These are phyloP conservation scores for Desmodesmus armatus DNA, from an alignment of 139 green algal genomes.

Conservation along the genomic window DNA sequence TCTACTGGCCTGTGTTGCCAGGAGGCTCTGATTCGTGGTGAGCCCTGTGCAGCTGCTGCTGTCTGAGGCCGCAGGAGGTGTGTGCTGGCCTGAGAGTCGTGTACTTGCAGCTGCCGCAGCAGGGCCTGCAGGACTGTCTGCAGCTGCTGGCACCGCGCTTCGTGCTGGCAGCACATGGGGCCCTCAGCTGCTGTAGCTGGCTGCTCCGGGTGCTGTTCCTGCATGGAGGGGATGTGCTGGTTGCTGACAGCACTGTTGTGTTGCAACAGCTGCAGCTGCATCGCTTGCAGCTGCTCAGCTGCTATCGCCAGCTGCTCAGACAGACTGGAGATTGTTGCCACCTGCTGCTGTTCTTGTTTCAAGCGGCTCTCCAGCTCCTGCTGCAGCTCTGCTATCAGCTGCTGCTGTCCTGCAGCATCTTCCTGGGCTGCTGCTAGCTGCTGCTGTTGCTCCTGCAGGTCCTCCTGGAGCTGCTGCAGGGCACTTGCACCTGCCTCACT, in stretches of 20 bases:
- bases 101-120: background rate
- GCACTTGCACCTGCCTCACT: no score
- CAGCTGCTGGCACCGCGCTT: slow-evolving; percentile 6
- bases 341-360: background rate
- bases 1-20: no score
- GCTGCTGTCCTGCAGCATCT: background rate
- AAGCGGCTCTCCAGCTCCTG: background rate
- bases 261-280: background rate
- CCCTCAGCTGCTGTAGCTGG: background rate
- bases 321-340: background rate
- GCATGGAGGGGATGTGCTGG: background rate
- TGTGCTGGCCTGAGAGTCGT: background rate
- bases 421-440: background rate
- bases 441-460: background rate
- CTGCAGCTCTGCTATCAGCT: background rate
- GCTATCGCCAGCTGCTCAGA: background rate
- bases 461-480: no score
- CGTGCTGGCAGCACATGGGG: background rate
- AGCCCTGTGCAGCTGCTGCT: background rate
- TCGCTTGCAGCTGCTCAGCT: background rate
- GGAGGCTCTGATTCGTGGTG: no score
- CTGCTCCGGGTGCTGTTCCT: slow-evolving; percentile 3
- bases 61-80: background rate
- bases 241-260: background rate
- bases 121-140: background rate